phyloP scores from a whole-genome alignment of 495 filamentous ascomycete genomes.

The Halenospora varia region DNA sequence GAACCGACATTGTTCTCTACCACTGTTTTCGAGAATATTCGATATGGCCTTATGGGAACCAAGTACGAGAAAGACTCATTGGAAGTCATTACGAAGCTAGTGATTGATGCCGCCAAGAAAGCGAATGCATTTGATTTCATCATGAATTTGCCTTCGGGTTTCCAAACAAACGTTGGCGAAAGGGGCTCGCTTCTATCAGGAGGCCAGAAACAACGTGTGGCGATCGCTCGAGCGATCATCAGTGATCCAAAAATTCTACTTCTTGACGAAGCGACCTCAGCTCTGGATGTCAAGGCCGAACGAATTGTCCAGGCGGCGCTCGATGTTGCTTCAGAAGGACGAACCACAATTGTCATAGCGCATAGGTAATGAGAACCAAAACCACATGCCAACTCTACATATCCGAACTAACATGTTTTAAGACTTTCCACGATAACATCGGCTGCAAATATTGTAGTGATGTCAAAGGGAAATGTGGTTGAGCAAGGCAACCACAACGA shows the following conservation, averaged over 20 bases:
- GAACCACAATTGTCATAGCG: slow-evolving; percentile 57
- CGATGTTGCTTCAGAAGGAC: slow-evolving; percentile 22
- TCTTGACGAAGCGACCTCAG: slow-evolving; percentile 50
- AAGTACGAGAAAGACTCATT: slow-evolving; percentile 18
- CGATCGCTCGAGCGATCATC: slow-evolving; percentile 52
- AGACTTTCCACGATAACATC: slow-evolving; percentile 40
- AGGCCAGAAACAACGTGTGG: slow-evolving; percentile 58
- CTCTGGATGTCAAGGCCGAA: slow-evolving; percentile 42
- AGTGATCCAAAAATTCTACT: slow-evolving; percentile 41
- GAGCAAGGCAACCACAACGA: slow-evolving; percentile 49
- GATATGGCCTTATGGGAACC: slow-evolving; percentile 39
- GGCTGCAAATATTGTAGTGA: slow-evolving; percentile 57
- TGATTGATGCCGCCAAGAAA: slow-evolving; percentile 27
- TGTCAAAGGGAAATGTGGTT: slow-evolving; percentile 49
- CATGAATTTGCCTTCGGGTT: slow-evolving; percentile 34
- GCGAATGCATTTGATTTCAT: slow-evolving; percentile 44
- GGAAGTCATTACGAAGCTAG: too few species aligned
- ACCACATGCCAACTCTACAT: too few species aligned
- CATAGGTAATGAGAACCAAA: too few species aligned
- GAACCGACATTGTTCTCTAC: background rate
- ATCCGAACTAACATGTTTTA: too few species aligned
- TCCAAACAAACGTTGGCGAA: slow-evolving; percentile 43
- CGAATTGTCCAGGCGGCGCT: slow-evolving; percentile 43
- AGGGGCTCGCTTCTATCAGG: slow-evolving; percentile 45
- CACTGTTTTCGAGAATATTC: slow-evolving; percentile 9